Base-by-base conservation (phyloP, 2,329 filamentous ascomycete genomes). In the Stachybotrys elegans region DNA sequence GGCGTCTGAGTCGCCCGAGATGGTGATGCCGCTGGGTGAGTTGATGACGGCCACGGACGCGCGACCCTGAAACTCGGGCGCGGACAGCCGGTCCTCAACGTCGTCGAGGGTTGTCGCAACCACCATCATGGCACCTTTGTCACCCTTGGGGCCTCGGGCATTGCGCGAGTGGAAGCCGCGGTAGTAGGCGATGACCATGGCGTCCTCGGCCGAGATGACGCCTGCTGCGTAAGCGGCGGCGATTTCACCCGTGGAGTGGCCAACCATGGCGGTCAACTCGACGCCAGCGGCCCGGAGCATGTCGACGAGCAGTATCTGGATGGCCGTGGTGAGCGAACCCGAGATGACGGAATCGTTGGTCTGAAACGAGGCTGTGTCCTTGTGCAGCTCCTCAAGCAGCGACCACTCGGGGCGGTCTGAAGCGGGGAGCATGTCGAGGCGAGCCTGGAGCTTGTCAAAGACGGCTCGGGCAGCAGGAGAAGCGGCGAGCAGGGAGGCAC, bases 171-270 rank as follows among this genome's bases (percentile, higher is more conserved):
- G 40, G 38, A n/a, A 38, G 39, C 9, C 36, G 22, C 11, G 43
- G 22, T 50, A 56, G 40, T 52, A 56, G 17, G 56, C 59, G 7
- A 59, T 51, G 1, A 45, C 31, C 7, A 61, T 54, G 3, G 60
- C 59, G 17, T 58, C 51, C 3, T 51, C 23, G 1, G 44, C 48
- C 0, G 44, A 45, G 6, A 79, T 43, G 16, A 66, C 57, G 0
- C 72, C 73, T 0, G 71, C 67, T 0, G 72, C 71, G 48, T 75
- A 78, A 0, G 70, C 74, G 0, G 73, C 72, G 1, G 57, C 71
- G 12, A 76, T 75, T 49, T 77, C 73, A 2, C 73, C 73, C 0
- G 68, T 71, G 0, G 71, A 75, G 49, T 76, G 73, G 3, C 73
- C 73, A 4, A 73, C 61, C 1, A 71, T 68, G 3, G 60, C 62